These are phyloP conservation scores for Arabis alpina DNA, from an alignment of 345 rosid species.

Conservation along the genomic window DNA sequence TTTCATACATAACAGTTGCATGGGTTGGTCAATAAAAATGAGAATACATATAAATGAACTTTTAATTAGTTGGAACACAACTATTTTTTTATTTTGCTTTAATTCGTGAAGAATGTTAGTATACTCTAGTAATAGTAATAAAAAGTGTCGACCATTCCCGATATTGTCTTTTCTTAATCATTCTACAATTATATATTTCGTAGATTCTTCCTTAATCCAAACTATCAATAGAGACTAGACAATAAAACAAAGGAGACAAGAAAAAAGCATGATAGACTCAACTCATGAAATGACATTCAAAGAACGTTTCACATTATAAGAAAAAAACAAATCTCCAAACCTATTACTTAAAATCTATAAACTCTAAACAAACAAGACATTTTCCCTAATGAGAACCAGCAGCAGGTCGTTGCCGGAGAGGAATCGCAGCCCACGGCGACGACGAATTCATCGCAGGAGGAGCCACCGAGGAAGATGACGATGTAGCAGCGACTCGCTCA, in stretches of 20 bases:
- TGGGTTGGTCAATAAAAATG: too few relatives aligned
- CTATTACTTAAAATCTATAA: slow-evolving; percentile 6
- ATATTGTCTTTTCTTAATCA: slow-evolving; percentile 1
- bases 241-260: slow-evolving; percentile 20
- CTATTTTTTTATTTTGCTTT: too few relatives aligned
- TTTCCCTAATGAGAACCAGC: slow-evolving; percentile 39
- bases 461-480: slow-evolving; percentile 45
- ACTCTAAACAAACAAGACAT: neutral
- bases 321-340: slow-evolving; percentile 12
- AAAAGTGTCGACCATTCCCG: too few relatives aligned
- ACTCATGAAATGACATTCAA: slow-evolving; percentile 5
- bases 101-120: too few relatives aligned
- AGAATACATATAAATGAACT: too few relatives aligned
- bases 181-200: slow-evolving; percentile 6
- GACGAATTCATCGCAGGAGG: slow-evolving; percentile 43
- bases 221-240: neutral
- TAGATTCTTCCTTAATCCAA: neutral
- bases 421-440: slow-evolving; percentile 62
- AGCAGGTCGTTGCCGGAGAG: slow-evolving; percentile 45
- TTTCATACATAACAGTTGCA: too few relatives aligned
- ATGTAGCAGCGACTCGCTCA: slow-evolving; percentile 64
- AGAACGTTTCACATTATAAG: slow-evolving; percentile 16
- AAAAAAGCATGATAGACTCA: neutral
- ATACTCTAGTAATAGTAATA: too few relatives aligned
- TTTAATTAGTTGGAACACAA: too few relatives aligned